Evolutionary conservation across 805 yeast species (phyloP).

Genomic region (Saturnispora hagleri): DNA sequence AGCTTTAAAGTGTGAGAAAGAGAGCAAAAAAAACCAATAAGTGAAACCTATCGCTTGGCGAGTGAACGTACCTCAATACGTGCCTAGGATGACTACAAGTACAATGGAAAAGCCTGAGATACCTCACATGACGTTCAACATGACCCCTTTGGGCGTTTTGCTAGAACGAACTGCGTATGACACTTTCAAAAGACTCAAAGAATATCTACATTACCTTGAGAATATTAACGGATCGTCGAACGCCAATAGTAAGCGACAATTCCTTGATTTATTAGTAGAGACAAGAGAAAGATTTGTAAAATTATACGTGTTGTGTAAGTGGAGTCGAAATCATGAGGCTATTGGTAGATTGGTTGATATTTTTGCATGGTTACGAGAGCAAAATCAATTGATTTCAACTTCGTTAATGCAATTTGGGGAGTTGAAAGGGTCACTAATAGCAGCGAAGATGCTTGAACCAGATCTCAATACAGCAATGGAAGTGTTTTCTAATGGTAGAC

Average conservation of each 20-base stretch:
- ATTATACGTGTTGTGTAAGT: slow-evolving; percentile 76
- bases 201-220: slow-evolving; percentile 52
- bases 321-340: slow-evolving; percentile 71
- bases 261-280: slow-evolving; percentile 59
- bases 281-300: slow-evolving; percentile 79
- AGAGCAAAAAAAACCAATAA: neutral
- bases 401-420: slow-evolving; percentile 57
- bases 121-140: slow-evolving; percentile 68
- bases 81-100: neutral
- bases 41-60: neutral
- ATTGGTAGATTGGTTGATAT: slow-evolving; percentile 74
- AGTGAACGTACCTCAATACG: neutral
- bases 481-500: slow-evolving; percentile 70
- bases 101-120: slow-evolving; percentile 24
- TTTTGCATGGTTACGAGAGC: slow-evolving; percentile 78
- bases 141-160: slow-evolving; percentile 53
- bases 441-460: slow-evolving; percentile 89
- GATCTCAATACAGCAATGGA: slow-evolving; percentile 84
- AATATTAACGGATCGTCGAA: slow-evolving; percentile 39
- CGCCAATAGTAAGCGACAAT: slow-evolving; percentile 52
- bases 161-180: slow-evolving; percentile 51
- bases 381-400: slow-evolving; percentile 57
- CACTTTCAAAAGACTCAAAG: slow-evolving; percentile 53
- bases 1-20: neutral
- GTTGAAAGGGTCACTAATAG: slow-evolving; percentile 62